A percentile compares a stretch with the other conserved stretches of the same genome.
Conservation (phyloP, 2,329 filamentous ascomycete species). For the Fusarium hostae region DNA sequence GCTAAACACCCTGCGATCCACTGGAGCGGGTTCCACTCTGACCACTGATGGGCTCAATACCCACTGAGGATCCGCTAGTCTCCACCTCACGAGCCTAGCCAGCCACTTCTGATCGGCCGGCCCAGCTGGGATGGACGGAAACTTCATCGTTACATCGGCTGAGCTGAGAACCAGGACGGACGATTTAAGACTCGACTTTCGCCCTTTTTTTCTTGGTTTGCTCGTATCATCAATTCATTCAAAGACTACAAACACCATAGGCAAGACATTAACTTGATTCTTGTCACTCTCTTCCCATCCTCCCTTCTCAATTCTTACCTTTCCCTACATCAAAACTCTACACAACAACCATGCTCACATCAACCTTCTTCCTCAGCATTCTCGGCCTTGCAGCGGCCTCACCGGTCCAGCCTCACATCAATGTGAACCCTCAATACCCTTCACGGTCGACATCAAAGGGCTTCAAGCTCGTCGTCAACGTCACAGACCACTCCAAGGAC, state of each 20-base stretch:
- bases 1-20: constrained; percentile 22
- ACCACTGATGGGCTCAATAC: constrained; percentile 11
- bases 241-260: neutral
- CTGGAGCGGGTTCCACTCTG: neutral
- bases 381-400: constrained; percentile 42
- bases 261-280: neutral
- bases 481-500: constrained; percentile 54
- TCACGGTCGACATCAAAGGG: constrained; percentile 41
- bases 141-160: constrained; percentile 34
- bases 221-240: constrained; percentile 5
- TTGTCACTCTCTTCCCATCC: neutral
- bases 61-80: constrained; percentile 21
- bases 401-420: constrained; percentile 31
- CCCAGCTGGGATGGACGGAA: constrained; percentile 7
- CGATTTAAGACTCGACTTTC: constrained; percentile 17
- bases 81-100: constrained; percentile 19
- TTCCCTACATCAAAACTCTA: constrained; percentile 1
- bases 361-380: constrained; percentile 41
- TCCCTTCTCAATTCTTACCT: neutral
- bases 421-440: constrained; percentile 28
- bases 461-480: constrained; percentile 58
- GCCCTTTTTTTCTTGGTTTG: constrained; percentile 22
- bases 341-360: constrained; percentile 37
- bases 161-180: constrained; percentile 10
- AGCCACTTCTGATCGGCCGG: constrained; percentile 20